Evolutionary conservation across 2,329 filamentous ascomycete species (phyloP).

Genomic region (Ophiognomonia clavigignenti-juglandacearum): DNA sequence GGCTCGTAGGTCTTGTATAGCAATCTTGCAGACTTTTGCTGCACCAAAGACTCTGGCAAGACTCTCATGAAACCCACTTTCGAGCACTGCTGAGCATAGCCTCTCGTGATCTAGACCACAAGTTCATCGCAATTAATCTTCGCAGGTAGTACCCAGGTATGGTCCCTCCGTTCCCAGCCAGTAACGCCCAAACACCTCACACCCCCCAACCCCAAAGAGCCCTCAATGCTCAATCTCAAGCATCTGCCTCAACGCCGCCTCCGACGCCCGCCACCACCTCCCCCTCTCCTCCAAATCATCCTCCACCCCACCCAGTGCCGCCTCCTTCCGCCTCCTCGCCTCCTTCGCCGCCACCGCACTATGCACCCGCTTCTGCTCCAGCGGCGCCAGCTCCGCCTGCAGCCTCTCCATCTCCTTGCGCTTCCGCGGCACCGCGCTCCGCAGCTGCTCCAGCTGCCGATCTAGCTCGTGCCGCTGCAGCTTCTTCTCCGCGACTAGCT

Average conservation of each 20-base stretch:
- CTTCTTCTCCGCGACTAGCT: constrained; percentile 46
- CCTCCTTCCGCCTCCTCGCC: constrained; percentile 63
- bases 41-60: no score
- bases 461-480: constrained; percentile 52
- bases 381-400: constrained; percentile 60
- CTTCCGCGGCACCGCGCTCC: constrained; percentile 59
- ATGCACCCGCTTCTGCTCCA: constrained; percentile 63
- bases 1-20: no score
- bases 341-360: constrained; percentile 66
- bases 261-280: constrained; percentile 69
- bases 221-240: constrained; percentile 49
- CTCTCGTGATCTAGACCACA: no score
- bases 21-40: no score
- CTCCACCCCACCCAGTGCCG: constrained; percentile 57
- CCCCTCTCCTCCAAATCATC: constrained; percentile 74
- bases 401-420: constrained; percentile 63
- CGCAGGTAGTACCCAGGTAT: no score
- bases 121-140: no score
- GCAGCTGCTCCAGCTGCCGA: constrained; percentile 58
- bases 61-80: no score
- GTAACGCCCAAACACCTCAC: constrained; percentile 4
- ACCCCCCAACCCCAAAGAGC: background rate
- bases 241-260: constrained; percentile 57
- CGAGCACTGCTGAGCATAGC: no score
- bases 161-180: background rate